Evolutionary conservation across 139 green algal species (phyloP), one percentile per base, ranked within the genome.

Genomic region (Auxenochlorella protothecoides): DNA sequence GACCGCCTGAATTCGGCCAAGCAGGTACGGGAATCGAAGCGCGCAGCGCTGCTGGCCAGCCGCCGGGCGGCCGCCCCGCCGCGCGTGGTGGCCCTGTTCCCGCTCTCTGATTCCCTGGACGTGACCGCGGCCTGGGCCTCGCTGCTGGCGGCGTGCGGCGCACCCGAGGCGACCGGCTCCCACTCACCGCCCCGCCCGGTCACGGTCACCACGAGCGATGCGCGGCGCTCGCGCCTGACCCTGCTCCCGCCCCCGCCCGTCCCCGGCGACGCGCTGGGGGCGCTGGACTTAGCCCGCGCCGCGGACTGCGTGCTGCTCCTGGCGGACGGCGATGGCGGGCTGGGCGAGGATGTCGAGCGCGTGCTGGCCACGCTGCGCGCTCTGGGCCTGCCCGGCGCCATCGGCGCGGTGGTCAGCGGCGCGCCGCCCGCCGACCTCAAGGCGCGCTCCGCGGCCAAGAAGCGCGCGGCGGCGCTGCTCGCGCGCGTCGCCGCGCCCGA

Each of bases 401-500:
- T 90, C n/a, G 81, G 77, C 15, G 73, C 87, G 8, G 83, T 92
- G 56, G 27, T 44, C 78, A 83, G 16, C 63, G 63, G 5, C 63
- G 65, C 6, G 61, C 51, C 12, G 63, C 52, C 9, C 55, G 61
- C 16, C 51, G 66, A 55, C 59, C 81, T 96, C 59, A 96, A 96
- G 79, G 78, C 84, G 51, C 80, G 86, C 4, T 83, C 85, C 0
- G 89, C 84, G 12, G 89, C 90, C 2, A 90, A 87, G 74, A 96
- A 94, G 81, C 77, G 80, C 7, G 91, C 83, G 0, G 83, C 82
- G 10, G 87, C 80, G 5, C 72, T 95, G 57, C 56, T 56, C 8
- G 54, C 75, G 8, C 72, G 87, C 59, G 76, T 90, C 44, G 7
- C 72, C 9, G 71, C 68, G 16, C 11, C 7, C 8, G 85, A 87